A percentile compares a stretch with the other conserved stretches of the same genome.
These are phyloP conservation scores for Lactifluus echinatus DNA, from an alignment of 768 basidiomycete genomes.

Conservation along the genomic window DNA sequence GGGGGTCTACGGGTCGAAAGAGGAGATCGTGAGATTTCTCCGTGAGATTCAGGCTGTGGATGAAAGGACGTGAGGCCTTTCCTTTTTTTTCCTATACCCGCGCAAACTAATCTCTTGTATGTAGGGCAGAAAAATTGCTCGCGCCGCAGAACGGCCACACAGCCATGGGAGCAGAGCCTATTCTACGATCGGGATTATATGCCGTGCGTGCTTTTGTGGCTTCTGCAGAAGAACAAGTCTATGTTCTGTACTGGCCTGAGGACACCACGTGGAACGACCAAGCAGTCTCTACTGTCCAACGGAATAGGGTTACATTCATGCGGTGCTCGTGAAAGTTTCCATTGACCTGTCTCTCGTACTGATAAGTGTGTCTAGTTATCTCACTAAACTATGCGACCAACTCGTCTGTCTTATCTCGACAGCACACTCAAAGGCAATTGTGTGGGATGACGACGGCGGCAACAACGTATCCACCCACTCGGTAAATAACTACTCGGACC, in stretches of 20 bases:
- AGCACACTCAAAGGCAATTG: neutral
- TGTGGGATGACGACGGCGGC: neutral
- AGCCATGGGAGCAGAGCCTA: conserved; percentile 15
- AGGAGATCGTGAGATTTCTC: conserved; percentile 22
- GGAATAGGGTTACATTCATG: conserved; percentile 55
- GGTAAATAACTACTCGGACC: neutral
- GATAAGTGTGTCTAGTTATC: neutral
- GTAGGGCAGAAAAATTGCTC: conserved; percentile 21
- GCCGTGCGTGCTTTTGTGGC: conserved; percentile 24
- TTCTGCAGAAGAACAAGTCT: conserved; percentile 27
- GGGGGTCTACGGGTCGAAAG: conserved; percentile 42
- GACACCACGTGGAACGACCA: conserved; percentile 48
- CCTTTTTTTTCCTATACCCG: too few relatives aligned
- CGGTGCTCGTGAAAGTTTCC: conserved; percentile 29
- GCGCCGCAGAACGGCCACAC: neutral
- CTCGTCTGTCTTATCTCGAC: neutral
- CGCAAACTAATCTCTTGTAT: neutral
- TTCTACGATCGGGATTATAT: conserved; percentile 44
- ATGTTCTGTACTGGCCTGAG: conserved; percentile 55
- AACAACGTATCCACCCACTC: neutral
- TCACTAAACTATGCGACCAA: neutral
- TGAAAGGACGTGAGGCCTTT: conserved; percentile 31
- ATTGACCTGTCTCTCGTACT: neutral
- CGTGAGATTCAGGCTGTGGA: conserved; percentile 30
- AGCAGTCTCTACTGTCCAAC: conserved; percentile 34